Evolutionary conservation across 176 grass and related monocot genomes (phyloP), one percentile per base, ranked within the genome.

Genomic region (Rhynchospora breviuscula): DNA sequence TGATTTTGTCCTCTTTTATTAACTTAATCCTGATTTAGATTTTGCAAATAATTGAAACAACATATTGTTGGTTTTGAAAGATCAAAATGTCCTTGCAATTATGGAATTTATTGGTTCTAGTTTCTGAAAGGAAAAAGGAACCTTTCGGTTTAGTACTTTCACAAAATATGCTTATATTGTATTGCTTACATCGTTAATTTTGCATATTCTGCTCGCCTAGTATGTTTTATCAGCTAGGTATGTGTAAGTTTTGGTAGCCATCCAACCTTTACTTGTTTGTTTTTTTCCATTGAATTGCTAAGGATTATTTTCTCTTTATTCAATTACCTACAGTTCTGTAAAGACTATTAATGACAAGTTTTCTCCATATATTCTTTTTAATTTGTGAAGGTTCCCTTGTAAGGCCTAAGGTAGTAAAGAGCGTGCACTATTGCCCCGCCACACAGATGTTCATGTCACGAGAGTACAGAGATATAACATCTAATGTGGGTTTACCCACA

Each of bases 381-480:
- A 10, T 84, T 52, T 80, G 54, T 82, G 67, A 71, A 99, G 96
- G 96, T 17, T 99, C 96, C 0, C 84, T 99, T 57, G 96, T 99
- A 18, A 89, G 93, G 84, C 93, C 96, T 0, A 99, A 99, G 82
- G 96, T 99, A 79, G 91, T 99, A n/a, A 99, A 93, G 88, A 99
- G 96, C 67, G 88, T 95, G 67, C 96, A 95, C 83, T 99, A 90
- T 81, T 99, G 96, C 83, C 89, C 96, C 82, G 83, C 81, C 12
- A 95, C 93, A 46, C 80, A 68, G 54, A 59, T 33, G 26, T 89
- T 88, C 76, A 89, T 89, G 21, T 87, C 93, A 29, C 87, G 93
- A 56, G 96, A 99, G 87, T 99, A 99, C 69, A 94, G 96, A 81
- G 93, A 99, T 77, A 99, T 99, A 79, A 95, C 96, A 45, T 93